Evolutionary conservation across 2,329 filamentous ascomycete genomes (phyloP), one percentile per base, ranked within the genome.

Genomic region (Erysiphe neolycopersici): DNA sequence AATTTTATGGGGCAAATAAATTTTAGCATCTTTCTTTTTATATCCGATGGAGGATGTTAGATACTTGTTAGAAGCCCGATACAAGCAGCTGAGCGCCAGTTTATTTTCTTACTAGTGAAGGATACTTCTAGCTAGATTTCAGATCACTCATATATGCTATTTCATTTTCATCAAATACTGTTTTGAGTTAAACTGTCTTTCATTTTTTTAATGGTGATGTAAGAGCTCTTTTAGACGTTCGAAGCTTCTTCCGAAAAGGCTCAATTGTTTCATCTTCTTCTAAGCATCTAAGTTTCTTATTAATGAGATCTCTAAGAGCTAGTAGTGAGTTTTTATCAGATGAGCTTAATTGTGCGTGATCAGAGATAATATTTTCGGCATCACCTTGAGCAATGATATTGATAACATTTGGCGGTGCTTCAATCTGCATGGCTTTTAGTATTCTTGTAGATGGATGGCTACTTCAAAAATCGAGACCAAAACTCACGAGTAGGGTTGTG

Each of bases 401-500:
- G 16, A 63, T 53, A n/a, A 63, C 60, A 42, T 57, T 54, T n/a
- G 53, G 47, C 19, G 62, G 59, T 39, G 62, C 62, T 54, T 63
- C 58, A 45, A 57, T 54, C 61, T 63, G 38, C 37, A 45, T 31
- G 39, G 26, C 18, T 44, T 43, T 43, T 47, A 54, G 45, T 48
- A 43, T 47, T 42, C n/a, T 26, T 39, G 1, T 5, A 42, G 43
- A 49, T 26, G 8, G 43, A 49, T 26, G 8, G 6, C 22, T 8
- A 5, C 22, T 26, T 26, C 1, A 26, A 26, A 26, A 5, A 4
- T 26, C 8, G 6, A 26, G 22, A 9, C 1, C 46, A 45, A 45
- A 49, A 67, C 73, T 64, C 62, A 79, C 75, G 49, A 79, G 63
- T 49, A 81, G 63, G 43, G 69, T 65, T 47, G 70, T 63, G 43